These are phyloP conservation scores for Laguncularia racemosa DNA, from an alignment of 345 rosid species.

Conservation along the genomic window DNA sequence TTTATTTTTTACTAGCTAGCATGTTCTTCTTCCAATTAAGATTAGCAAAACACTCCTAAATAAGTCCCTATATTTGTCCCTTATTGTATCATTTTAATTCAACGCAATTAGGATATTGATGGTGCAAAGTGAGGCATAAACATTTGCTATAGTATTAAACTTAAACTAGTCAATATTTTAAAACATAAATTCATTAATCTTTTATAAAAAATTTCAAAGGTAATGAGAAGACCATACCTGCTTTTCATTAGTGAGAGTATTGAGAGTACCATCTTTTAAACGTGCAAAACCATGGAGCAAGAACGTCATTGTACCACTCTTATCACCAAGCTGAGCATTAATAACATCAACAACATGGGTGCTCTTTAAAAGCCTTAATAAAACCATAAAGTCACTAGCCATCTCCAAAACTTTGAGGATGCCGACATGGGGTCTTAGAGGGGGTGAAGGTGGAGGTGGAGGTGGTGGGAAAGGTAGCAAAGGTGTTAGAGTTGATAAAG, in stretches of 20 bases:
- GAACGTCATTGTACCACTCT: not conserved
- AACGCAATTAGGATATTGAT: no score
- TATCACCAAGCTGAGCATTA: not conserved
- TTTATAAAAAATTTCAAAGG: no score
- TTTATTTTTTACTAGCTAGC: no score
- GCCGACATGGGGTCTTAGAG: conserved; percentile 22
- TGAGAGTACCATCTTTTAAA: not conserved
- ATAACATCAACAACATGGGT: conserved; percentile 18
- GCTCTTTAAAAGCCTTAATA: conserved; percentile 35
- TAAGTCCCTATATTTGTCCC: no score
- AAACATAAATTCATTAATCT: no score
- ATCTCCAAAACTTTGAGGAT: conserved; percentile 48
- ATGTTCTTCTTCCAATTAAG: no score
- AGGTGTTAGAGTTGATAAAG: not conserved
- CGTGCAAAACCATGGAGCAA: not conserved
- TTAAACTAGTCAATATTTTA: no score
- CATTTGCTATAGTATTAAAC: no score
- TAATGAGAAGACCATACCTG: not conserved
- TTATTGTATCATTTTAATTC: no score
- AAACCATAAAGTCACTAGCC: conserved; percentile 34
- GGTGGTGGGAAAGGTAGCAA: not conserved
- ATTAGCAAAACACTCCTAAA: no score
- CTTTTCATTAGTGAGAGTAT: conserved; percentile 6
- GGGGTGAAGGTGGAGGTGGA: conserved; percentile 13
- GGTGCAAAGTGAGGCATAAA: no score